Percentiles rank a stretch among this genome's conserved stretches.
Conservation (phyloP, 768 basidiomycete genomes). For the Grammothele lineata region DNA sequence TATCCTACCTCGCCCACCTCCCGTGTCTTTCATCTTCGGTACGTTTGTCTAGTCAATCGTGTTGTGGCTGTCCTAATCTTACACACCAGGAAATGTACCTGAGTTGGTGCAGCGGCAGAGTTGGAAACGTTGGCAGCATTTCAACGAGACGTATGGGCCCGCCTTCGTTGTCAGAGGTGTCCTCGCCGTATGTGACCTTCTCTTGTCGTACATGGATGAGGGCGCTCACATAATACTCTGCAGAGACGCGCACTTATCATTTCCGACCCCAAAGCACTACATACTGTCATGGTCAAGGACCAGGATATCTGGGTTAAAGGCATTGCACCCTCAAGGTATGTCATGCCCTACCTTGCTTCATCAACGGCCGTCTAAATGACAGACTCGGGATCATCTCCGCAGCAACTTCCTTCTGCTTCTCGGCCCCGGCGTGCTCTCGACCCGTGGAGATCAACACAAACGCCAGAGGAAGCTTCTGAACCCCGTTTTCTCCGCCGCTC, state of each 20-base stretch:
- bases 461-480: conserved; percentile 11
- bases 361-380: too few relatives aligned
- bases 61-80: not conserved
- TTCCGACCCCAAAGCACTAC: conserved; percentile 43
- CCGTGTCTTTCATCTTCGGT: not conserved
- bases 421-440: not conserved
- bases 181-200: conserved; percentile 37
- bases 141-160: conserved; percentile 31
- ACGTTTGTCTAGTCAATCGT: not conserved
- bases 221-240: not conserved
- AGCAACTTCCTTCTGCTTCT: not conserved
- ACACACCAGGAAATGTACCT: not conserved
- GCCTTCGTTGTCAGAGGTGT: conserved; percentile 42
- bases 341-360: too few relatives aligned
- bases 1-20: conserved; percentile 3
- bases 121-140: not conserved
- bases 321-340: not conserved
- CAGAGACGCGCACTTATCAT: conserved; percentile 47
- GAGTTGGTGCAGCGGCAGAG: not conserved
- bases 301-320: conserved; percentile 33
- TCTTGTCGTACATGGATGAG: not conserved
- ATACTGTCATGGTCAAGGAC: conserved; percentile 45
- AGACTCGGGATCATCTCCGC: too few relatives aligned
- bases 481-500: conserved; percentile 8
- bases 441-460: not conserved